These are phyloP conservation scores for Cladobotryum protrusum DNA, from an alignment of 2,329 filamentous ascomycete species.

Conservation along the genomic window DNA sequence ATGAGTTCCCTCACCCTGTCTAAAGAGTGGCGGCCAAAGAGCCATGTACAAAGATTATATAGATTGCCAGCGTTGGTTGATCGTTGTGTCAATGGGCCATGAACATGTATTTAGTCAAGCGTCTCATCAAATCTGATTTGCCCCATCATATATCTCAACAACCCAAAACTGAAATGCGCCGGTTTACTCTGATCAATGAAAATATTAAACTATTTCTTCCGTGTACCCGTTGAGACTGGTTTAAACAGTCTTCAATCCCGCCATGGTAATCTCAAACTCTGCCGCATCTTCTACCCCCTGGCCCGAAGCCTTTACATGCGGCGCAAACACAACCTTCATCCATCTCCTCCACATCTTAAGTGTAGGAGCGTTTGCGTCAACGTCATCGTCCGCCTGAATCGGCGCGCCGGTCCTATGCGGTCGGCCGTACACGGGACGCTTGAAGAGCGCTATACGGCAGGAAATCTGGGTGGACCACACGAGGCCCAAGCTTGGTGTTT, in stretches of 20 bases:
- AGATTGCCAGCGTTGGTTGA: no score
- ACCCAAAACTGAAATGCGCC: no score
- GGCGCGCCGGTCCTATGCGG: constrained; percentile 29
- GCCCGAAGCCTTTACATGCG: constrained; percentile 57
- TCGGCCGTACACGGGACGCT: constrained; percentile 51
- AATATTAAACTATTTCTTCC: background rate
- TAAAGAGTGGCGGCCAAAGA: constrained; percentile 14
- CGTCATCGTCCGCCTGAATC: constrained; percentile 33
- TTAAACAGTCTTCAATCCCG: constrained; percentile 46
- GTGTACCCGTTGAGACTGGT: background rate
- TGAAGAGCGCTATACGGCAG: constrained; percentile 73
- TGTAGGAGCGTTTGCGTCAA: constrained; percentile 36
- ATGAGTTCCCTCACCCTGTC: constrained; percentile 75
- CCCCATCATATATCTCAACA: no score
- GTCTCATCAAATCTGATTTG: no score
- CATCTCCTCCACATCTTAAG: constrained; percentile 62
- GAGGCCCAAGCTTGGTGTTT: constrained; percentile 80
- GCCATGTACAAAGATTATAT: no score
- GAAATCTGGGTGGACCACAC: constrained; percentile 90
- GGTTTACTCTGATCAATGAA: no score
- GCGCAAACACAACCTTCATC: constrained; percentile 86
- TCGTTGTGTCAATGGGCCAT: background rate
- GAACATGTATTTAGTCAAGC: no score
- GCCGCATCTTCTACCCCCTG: constrained; percentile 45
- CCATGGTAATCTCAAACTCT: constrained; percentile 70